Conservation (phyloP, 768 basidiomycete genomes). For the Hericium rajendrae region DNA sequence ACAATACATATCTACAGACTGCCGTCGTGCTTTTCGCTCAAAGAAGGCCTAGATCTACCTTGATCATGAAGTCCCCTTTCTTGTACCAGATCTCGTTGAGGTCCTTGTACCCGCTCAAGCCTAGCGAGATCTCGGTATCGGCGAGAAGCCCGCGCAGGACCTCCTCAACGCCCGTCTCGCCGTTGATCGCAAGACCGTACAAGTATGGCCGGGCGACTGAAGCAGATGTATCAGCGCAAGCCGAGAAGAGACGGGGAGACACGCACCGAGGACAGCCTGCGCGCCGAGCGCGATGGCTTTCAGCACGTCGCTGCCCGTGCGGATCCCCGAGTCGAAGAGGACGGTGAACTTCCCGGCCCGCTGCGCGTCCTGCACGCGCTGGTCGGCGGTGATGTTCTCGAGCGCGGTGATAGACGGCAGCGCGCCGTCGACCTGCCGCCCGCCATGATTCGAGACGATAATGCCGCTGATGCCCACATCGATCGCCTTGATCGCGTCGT, state of each 20-base stretch:
- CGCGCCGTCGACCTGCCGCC: constrained; percentile 71
- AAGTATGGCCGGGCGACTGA: constrained; percentile 68
- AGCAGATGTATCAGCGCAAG: background rate
- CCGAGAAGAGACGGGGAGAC: background rate
- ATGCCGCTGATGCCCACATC: constrained; percentile 62
- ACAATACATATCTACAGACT: too few species aligned
- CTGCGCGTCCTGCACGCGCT: constrained; percentile 48
- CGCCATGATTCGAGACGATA: constrained; percentile 75
- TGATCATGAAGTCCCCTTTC: constrained; percentile 39
- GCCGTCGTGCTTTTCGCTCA: background rate
- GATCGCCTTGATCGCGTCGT: constrained; percentile 64
- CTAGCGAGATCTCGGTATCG: constrained; percentile 58
- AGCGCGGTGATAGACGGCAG: constrained; percentile 67
- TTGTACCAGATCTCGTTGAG: constrained; percentile 57
- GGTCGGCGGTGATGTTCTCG: constrained; percentile 55
- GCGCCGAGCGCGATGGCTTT: constrained; percentile 84
- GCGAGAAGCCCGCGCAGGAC: constrained; percentile 59
- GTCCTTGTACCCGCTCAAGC: constrained; percentile 47
- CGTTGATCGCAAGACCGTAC: constrained; percentile 61
- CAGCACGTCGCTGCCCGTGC: constrained; percentile 75
- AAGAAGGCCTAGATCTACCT: constrained; percentile 22
- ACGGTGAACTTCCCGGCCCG: constrained; percentile 51
- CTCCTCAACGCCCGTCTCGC: constrained; percentile 68
- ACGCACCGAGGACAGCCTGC: constrained; percentile 66
- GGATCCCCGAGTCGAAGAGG: constrained; percentile 74